Evolutionary conservation across 768 basidiomycete species (phyloP).

Genomic region (Rhizopogon vinicolor): DNA sequence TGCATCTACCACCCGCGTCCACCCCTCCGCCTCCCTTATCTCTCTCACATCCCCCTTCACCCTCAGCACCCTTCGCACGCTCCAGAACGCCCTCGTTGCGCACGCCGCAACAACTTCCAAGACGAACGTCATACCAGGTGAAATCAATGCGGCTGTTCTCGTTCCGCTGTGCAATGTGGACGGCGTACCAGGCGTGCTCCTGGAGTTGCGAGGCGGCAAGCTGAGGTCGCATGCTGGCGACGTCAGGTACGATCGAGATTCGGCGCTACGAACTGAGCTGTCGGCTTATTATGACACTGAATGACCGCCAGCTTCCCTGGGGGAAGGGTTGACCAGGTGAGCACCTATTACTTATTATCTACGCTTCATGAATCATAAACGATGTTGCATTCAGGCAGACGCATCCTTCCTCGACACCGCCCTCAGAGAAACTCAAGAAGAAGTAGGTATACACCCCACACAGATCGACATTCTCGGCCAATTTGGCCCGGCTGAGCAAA

Average conservation of each 20-base stretch:
- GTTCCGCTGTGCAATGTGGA: slow-evolving; percentile 77
- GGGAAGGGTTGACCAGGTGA: slow-evolving; percentile 57
- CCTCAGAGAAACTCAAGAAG: slow-evolving; percentile 71
- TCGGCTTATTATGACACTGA: neutral
- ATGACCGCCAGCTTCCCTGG: slow-evolving; percentile 62
- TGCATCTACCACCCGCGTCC: slow-evolving; percentile 3
- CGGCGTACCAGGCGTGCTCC: slow-evolving; percentile 58
- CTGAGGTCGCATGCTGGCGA: slow-evolving; percentile 45
- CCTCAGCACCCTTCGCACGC: slow-evolving; percentile 24
- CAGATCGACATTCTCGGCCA: slow-evolving; percentile 64
- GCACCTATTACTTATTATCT: slow-evolving; percentile 31
- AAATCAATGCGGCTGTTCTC: slow-evolving; percentile 60
- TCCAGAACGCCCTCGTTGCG: too few species aligned
- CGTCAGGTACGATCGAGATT: slow-evolving; percentile 59
- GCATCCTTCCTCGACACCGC: slow-evolving; percentile 51
- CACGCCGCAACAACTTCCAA: slow-evolving; percentile 50
- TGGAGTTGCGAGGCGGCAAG: slow-evolving; percentile 58
- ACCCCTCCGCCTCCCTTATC: slow-evolving; percentile 10
- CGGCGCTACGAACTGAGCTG: too few species aligned
- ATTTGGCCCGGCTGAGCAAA: slow-evolving; percentile 58
- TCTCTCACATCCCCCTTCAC: slow-evolving; percentile 34
- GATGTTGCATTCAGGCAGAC: slow-evolving; percentile 36
- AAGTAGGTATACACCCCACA: slow-evolving; percentile 55
- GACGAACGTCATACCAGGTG: slow-evolving; percentile 23
- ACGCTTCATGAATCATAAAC: too few species aligned